phyloP scores from a whole-genome alignment of 208 protist genomes.

The Crithidia thermophila region DNA sequence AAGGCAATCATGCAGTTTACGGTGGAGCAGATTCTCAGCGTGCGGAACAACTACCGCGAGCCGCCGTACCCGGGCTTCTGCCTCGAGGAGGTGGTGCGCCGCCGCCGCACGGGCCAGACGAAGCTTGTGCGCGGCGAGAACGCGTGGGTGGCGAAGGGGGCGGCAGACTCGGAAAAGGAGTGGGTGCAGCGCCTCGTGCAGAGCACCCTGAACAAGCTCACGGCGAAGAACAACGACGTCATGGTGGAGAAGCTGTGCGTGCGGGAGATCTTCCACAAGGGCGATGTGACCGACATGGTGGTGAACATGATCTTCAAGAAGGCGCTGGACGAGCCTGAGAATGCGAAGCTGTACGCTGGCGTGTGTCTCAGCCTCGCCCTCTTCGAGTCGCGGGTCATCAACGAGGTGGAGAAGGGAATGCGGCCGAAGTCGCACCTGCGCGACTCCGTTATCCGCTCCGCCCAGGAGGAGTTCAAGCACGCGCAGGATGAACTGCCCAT shows the following conservation, averaged over 20 bases:
- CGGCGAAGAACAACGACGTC: conserved; percentile 65
- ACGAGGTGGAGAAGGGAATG: conserved; percentile 15
- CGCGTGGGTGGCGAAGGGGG: conserved; percentile 75
- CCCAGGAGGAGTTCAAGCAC: conserved; percentile 69
- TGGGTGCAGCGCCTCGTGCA: conserved; percentile 81
- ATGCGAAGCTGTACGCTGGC: conserved; percentile 78
- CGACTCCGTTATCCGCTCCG: conserved; percentile 62
- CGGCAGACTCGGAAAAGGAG: conserved; percentile 77
- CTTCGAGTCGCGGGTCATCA: conserved; percentile 67
- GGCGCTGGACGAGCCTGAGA: conserved; percentile 86
- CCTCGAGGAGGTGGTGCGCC: conserved; percentile 80
- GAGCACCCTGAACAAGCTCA: conserved; percentile 87
- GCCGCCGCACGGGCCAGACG: conserved; percentile 51
- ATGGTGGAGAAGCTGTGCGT: conserved; percentile 69
- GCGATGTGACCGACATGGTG: conserved; percentile 59
- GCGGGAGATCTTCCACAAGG: conserved; percentile 63
- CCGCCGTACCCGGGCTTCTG: conserved; percentile 87
- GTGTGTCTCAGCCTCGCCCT: conserved; percentile 79
- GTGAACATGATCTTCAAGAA: conserved; percentile 83
- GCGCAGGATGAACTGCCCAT: conserved; percentile 19
- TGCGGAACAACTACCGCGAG: conserved; percentile 72
- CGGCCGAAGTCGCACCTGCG: conserved; percentile 72
- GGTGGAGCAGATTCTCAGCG: conserved; percentile 80
- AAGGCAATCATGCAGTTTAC: conserved; percentile 61
- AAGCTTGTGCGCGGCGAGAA: conserved; percentile 85